phyloP scores from a whole-genome alignment of 1,284 basidiomycete species.

The Wolfiporia cocos region DNA sequence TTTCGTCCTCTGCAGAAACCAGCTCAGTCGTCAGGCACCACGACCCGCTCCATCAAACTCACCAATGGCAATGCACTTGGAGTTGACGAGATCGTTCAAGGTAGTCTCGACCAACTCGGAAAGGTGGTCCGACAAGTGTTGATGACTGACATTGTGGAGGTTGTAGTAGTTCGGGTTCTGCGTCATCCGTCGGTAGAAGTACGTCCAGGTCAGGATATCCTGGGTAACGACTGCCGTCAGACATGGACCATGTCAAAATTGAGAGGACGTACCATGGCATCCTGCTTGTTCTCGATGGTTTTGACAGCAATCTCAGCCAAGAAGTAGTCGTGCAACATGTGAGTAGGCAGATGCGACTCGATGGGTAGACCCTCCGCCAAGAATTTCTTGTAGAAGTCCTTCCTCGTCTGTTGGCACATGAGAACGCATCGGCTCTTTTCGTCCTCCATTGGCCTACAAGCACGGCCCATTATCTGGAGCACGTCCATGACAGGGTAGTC shows the following conservation, averaged over 20 bases:
- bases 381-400: slow-evolving; percentile 99
- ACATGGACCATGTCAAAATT: neutral
- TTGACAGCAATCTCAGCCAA: slow-evolving; percentile 97
- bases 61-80: slow-evolving; percentile 94
- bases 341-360: slow-evolving; percentile 87
- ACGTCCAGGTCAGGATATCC: slow-evolving; percentile 94
- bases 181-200: slow-evolving; percentile 95
- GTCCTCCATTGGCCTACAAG: slow-evolving; percentile 85
- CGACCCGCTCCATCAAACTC: slow-evolving; percentile 15
- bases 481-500: slow-evolving; percentile 98
- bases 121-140: slow-evolving; percentile 89
- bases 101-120: slow-evolving; percentile 96
- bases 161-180: slow-evolving; percentile 97
- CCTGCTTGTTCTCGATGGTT: slow-evolving; percentile 98
- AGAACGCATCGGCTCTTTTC: slow-evolving; percentile 87
- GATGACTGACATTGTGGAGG: slow-evolving; percentile 88
- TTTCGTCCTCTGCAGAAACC: slow-evolving; percentile 68
- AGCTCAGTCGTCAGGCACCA: slow-evolving; percentile 14
- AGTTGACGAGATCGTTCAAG: slow-evolving; percentile 84
- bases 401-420: slow-evolving; percentile 95
- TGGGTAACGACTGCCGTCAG: slow-evolving; percentile 23
- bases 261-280: slow-evolving; percentile 70
- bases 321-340: slow-evolving; percentile 94
- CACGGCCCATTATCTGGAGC: slow-evolving; percentile 97
- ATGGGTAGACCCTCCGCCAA: slow-evolving; percentile 96